Conservation (phyloP, 2,329 filamentous ascomycete species). For the Aspergillus tanneri region DNA sequence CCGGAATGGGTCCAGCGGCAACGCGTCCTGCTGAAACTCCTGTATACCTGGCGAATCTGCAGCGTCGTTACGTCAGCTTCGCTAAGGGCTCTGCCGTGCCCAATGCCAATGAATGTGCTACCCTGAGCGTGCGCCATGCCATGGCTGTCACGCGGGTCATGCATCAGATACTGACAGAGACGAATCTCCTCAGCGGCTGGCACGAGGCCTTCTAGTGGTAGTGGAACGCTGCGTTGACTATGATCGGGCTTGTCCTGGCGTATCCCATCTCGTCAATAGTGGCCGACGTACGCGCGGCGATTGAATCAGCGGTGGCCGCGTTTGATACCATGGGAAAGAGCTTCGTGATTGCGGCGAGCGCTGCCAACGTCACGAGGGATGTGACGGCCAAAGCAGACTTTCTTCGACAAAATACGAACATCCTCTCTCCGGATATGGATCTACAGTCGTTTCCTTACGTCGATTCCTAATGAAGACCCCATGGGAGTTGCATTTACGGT, state of each 20-base stretch:
- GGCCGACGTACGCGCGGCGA: not conserved
- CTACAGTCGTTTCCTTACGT: not conserved
- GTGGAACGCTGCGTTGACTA: conserved; percentile 3
- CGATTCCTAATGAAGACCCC: not conserved
- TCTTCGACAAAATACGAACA: not conserved
- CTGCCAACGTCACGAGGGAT: not conserved
- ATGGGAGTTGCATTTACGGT: not conserved
- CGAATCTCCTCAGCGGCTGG: conserved; percentile 1
- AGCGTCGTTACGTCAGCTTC: conserved; percentile 1
- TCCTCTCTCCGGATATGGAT: not conserved
- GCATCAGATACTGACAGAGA: conserved; percentile 1
- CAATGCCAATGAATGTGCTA: not conserved
- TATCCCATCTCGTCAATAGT: not conserved
- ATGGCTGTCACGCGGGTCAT: not conserved
- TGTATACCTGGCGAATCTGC: conserved; percentile 1
- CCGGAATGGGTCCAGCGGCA: conserved; percentile 6
- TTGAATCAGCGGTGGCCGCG: not conserved
- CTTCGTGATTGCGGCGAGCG: not conserved
- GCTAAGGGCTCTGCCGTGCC: not conserved
- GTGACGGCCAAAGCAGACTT: not conserved
- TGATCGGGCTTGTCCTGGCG: not conserved
- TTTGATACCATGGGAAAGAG: not conserved
- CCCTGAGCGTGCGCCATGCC: not conserved
- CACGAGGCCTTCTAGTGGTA: conserved; percentile 2
- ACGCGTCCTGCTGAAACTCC: conserved; percentile 5